A percentile compares a stretch with the other conserved stretches of the same genome.
Conservation (phyloP, 805 yeast genomes). For the Sugiyamaella valdiviana region DNA sequence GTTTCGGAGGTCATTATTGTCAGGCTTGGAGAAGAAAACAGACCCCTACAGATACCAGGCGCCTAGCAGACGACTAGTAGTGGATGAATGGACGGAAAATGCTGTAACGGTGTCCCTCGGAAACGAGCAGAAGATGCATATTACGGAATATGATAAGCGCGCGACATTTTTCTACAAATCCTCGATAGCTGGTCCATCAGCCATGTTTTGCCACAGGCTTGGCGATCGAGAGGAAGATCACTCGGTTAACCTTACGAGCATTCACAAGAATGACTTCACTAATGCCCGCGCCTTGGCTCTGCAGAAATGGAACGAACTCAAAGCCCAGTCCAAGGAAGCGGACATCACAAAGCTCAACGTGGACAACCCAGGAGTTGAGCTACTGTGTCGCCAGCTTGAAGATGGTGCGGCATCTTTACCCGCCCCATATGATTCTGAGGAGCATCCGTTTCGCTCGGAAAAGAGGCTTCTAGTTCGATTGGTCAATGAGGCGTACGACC, state of each 20-base stretch:
- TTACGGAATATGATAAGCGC: background rate
- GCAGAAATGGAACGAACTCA: background rate
- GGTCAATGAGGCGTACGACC: background rate
- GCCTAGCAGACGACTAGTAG: background rate
- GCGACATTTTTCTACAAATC: background rate
- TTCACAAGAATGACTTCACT: background rate
- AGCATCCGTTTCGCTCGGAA: background rate
- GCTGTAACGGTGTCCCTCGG: background rate
- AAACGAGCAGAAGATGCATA: background rate
- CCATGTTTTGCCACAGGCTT: background rate
- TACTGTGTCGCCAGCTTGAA: background rate
- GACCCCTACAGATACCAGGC: background rate
- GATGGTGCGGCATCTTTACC: background rate
- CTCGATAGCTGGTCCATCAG: background rate
- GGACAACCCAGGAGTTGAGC: background rate
- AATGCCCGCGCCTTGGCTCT: background rate
- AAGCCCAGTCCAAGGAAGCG: background rate
- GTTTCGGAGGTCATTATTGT: conserved; percentile 39
- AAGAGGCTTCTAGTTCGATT: background rate
- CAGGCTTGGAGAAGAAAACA: background rate
- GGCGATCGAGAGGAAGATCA: background rate
- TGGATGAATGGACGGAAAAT: background rate
- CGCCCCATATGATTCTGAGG: background rate
- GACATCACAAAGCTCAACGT: background rate
- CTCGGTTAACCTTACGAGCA: background rate